Evolutionary conservation across 2,329 filamentous ascomycete species (phyloP), one percentile per base, ranked within the genome.

Genomic region (Stenocarpella maydis): DNA sequence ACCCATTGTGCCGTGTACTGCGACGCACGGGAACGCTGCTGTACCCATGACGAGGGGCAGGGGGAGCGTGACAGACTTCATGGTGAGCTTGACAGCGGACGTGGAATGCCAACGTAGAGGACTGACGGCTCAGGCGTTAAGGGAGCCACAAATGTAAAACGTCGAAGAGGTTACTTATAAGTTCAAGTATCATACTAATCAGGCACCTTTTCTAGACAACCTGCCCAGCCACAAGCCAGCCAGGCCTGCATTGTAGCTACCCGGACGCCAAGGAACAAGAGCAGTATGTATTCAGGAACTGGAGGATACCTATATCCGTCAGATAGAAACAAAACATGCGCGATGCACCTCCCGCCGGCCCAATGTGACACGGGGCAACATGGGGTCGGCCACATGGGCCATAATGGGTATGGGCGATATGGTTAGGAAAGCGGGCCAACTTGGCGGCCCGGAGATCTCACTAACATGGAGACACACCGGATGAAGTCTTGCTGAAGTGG

Each of bases 381-480:
- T 60, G 41, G 58, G n/a, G n/a, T n/a, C n/a, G n/a, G 43, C 28
- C 43, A 45, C 41, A 34, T 61, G 58, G 58, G 28, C 58, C 54
- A 43, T n/a, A n/a, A n/a, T n/a, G n/a, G n/a, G n/a, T n/a, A 34
- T 61, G 58, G 58, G 28, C 58, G 37, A 43, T 37, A 58, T 28
- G 37, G 37, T 28, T 21, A 28, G 8, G 39, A 31, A 49, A 37
- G 58, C 43, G 58, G 58, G 58, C 58, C 58, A 37, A 12, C 10
- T 49, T 63, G 58, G 41, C 41, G 58, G 49, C 49, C 58, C 58
- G 58, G 58, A 63, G 49, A 63, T 63, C 58, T 63, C 58, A 43
- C 58, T 63, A 63, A 43, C 43, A 63, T 63, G 58, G 58, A 63
- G 43, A 63, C 58, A 63, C 28, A 49, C 58, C 58, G 58, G 26